Evolutionary conservation across 1,139 yeast genomes (phyloP), one percentile per base, ranked within the genome.

Genomic region (Kodamaea plutei): DNA sequence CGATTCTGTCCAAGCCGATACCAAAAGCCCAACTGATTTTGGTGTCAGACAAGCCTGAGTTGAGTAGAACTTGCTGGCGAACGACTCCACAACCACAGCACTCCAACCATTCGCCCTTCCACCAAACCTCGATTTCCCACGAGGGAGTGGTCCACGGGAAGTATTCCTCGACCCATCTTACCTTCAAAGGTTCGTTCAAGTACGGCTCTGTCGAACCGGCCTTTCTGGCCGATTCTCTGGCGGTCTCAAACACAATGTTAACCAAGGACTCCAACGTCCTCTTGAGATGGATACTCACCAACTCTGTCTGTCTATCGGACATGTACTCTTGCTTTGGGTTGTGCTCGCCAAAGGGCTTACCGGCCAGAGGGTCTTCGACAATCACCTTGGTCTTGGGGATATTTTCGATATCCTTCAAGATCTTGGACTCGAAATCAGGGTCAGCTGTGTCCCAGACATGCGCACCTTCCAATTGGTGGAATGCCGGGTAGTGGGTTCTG

Each of bases 61-160:
- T 83, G 20, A 75, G 61, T 29, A 88, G 64, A 1, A 91, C 94
- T 30, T 77, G 77, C 45, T 87, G 84, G 47, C 77, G 79, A 4
- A 88, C 95, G 28, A 91, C 71, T 15, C 99, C 99, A 57, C 95
- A 85, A 1, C 99, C 99, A 52, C 96, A 87, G 56, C 95, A 80
- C 61, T 91, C 99, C 25, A 91, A 68, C 98, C 98, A 93, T 45
- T 89, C 95, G 25, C 94, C 95, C 54, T 89, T 85, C 97, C 97
- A 93, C 93, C 95, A 89, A 5, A 91, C 95, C 58, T 91, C 99
- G 44, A 93, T 87, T 51, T 91, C 97, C 91, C 95, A 91, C 20
- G 96, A 85, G 5, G 99, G 99, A 1, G 95, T 79, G 2, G 99
- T 91, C 96, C 97, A 91, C 4, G 99, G 99, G 64, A 91, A 91